Percentiles rank a stretch among this genome's conserved stretches.
These are phyloP conservation scores for Neurospora sp. DNA, from an alignment of 495 filamentous ascomycete species.

Conservation along the genomic window DNA sequence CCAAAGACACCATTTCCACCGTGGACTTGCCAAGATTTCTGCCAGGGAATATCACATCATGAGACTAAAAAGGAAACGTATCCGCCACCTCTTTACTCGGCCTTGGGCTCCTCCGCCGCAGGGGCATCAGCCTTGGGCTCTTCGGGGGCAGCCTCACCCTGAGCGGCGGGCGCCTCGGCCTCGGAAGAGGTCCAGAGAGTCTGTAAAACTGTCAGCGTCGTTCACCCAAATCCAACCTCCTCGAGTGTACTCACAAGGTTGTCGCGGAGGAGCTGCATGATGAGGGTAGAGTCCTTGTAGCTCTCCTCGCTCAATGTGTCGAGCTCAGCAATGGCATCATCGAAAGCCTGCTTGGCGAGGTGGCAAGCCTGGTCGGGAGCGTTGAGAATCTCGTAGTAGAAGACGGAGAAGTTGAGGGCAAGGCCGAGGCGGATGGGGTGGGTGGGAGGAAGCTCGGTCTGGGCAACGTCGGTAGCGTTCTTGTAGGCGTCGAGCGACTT, in stretches of 20 bases:
- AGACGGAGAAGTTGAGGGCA: slow-evolving; percentile 98
- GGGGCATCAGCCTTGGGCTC: slow-evolving; percentile 35
- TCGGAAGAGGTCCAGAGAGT: slow-evolving; percentile 99
- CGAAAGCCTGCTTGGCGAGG: slow-evolving; percentile 98
- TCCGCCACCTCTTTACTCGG: slow-evolving; percentile 33
- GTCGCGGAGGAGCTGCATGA: slow-evolving; percentile 98
- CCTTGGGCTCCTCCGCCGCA: slow-evolving; percentile 40
- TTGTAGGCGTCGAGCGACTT: slow-evolving; percentile 98
- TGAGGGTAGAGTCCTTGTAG: slow-evolving; percentile 99
- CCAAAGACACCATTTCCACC: slow-evolving; percentile 44
- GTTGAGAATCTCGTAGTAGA: slow-evolving; percentile 99
- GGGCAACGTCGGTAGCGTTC: slow-evolving; percentile 85
- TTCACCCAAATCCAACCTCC: neutral
- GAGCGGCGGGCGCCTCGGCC: slow-evolving; percentile 66
- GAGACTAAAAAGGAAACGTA: slow-evolving; percentile 20
- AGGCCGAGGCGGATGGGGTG: slow-evolving; percentile 98
- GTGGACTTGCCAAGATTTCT: slow-evolving; percentile 27
- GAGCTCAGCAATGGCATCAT: slow-evolving; percentile 97
- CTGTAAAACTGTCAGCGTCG: slow-evolving; percentile 34
- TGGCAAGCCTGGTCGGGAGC: slow-evolving; percentile 98
- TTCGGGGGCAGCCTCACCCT: slow-evolving; percentile 49
- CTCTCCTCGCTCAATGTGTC: slow-evolving; percentile 98
- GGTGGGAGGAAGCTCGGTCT: slow-evolving; percentile 94
- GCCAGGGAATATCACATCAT: slow-evolving; percentile 24
- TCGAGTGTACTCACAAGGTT: slow-evolving; percentile 66